Conservation (phyloP, 2,329 filamentous ascomycete genomes). For the Penicillium frequentans region DNA sequence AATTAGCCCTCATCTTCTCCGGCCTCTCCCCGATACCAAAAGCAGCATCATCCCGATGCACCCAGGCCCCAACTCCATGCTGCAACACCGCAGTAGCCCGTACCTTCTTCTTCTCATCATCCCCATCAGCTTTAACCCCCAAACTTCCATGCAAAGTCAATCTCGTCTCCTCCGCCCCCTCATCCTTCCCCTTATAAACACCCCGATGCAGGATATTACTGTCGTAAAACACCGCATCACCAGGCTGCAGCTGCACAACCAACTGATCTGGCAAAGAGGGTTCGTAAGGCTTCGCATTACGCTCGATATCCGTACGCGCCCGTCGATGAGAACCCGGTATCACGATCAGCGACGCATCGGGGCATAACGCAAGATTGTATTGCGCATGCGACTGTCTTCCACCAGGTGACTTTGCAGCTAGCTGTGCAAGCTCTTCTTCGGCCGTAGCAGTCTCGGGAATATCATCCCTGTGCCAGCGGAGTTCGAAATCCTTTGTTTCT, state of each 20-base stretch:
- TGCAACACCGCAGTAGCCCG: slow-evolving; percentile 46
- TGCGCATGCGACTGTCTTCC: slow-evolving; percentile 69
- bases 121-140: slow-evolving; percentile 34
- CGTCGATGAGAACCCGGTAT: slow-evolving; percentile 75
- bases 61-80: slow-evolving; percentile 48
- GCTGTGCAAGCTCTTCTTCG: slow-evolving; percentile 65
- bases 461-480: slow-evolving; percentile 86
- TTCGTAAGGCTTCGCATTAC: slow-evolving; percentile 66
- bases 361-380: slow-evolving; percentile 81
- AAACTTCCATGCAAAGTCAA: slow-evolving; percentile 47
- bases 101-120: slow-evolving; percentile 35
- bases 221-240: slow-evolving; percentile 84
- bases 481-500: slow-evolving; percentile 63
- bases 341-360: slow-evolving; percentile 71
- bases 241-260: slow-evolving; percentile 65
- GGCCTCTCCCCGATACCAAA: slow-evolving; percentile 40
- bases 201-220: slow-evolving; percentile 73
- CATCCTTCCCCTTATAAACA: slow-evolving; percentile 41
- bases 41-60: slow-evolving; percentile 41
- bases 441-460: slow-evolving; percentile 65
- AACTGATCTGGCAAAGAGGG: slow-evolving; percentile 62
- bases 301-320: slow-evolving; percentile 68
- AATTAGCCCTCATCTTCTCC: slow-evolving; percentile 45
- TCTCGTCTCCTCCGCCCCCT: slow-evolving; percentile 37
- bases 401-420: slow-evolving; percentile 51